Evolutionary conservation across 345 rosid species (phyloP).

Genomic region (Conringia planisiliqua): DNA sequence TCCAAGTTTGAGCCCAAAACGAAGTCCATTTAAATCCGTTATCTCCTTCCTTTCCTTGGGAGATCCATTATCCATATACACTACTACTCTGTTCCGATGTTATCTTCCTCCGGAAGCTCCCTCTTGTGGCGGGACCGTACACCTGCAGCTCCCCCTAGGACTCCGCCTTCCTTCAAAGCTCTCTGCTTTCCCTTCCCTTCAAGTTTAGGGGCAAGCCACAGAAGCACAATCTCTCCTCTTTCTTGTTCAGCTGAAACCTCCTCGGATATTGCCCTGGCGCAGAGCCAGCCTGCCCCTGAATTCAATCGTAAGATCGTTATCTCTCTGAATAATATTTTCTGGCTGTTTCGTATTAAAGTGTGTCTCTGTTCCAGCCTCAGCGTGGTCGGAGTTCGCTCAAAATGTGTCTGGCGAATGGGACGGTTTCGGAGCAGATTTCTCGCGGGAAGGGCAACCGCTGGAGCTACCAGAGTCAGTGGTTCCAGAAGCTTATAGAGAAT

Average conservation of each 20-base stretch:
- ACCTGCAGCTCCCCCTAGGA: not conserved
- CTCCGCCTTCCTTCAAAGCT: not conserved
- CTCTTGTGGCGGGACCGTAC: slow-evolving; percentile 14
- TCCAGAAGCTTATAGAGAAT: slow-evolving; percentile 89
- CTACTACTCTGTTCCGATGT: not conserved
- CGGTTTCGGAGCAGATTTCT: slow-evolving; percentile 87
- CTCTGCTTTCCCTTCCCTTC: slow-evolving; percentile 6
- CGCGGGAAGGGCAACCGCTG: slow-evolving; percentile 58
- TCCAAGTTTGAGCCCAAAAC: not conserved
- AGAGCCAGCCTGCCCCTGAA: not conserved
- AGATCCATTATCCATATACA: not conserved
- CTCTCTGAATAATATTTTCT: not conserved
- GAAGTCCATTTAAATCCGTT: not conserved
- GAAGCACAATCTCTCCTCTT: not conserved
- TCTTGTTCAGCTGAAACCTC: slow-evolving; percentile 16
- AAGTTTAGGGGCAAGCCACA: not conserved
- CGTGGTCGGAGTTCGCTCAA: slow-evolving; percentile 57
- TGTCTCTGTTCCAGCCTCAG: not conserved
- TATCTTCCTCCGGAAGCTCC: slow-evolving; percentile 12
- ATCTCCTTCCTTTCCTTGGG: not conserved
- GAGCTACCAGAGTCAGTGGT: slow-evolving; percentile 86
- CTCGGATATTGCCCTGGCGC: not conserved
- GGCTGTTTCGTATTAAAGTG: not conserved
- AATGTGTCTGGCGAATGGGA: slow-evolving; percentile 97
- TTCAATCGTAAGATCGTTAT: slow-evolving; percentile 10